These are phyloP conservation scores for Friedmanniomyces simplex DNA, from an alignment of 495 filamentous ascomycete genomes.

Conservation along the genomic window DNA sequence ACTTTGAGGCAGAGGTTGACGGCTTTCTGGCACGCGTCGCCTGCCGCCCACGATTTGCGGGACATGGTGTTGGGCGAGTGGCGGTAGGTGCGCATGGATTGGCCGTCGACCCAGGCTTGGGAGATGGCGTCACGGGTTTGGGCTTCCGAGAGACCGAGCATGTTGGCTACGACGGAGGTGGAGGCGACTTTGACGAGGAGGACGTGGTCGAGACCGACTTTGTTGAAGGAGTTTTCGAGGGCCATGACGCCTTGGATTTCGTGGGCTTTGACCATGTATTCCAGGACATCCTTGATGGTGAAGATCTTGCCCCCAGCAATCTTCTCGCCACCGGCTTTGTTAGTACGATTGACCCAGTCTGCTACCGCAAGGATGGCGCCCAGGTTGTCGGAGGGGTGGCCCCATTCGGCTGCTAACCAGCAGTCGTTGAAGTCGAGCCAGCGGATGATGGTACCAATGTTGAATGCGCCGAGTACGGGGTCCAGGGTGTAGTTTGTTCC, in stretches of 20 bases:
- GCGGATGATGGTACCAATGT: slow-evolving; percentile 95
- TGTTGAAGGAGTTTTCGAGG: slow-evolving; percentile 95
- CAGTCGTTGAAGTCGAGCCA: slow-evolving; percentile 99
- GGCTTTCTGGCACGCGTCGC: slow-evolving; percentile 92
- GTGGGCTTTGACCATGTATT: slow-evolving; percentile 99
- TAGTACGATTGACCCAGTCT: slow-evolving; percentile 94
- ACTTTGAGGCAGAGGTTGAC: slow-evolving; percentile 94
- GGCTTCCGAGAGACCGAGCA: slow-evolving; percentile 78
- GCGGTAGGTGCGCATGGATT: slow-evolving; percentile 89
- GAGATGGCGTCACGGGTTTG: slow-evolving; percentile 93
- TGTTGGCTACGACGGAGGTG: slow-evolving; percentile 83
- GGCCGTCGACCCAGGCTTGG: slow-evolving; percentile 95
- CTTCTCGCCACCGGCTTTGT: slow-evolving; percentile 72
- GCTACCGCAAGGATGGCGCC: slow-evolving; percentile 92
- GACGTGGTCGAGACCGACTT: slow-evolving; percentile 94
- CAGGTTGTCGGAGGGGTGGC: slow-evolving; percentile 93
- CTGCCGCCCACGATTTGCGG: slow-evolving; percentile 96
- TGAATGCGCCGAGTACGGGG: slow-evolving; percentile 92
- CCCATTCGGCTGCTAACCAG: slow-evolving; percentile 98
- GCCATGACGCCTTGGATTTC: slow-evolving; percentile 97
- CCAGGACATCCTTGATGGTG: slow-evolving; percentile 79
- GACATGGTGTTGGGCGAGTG: slow-evolving; percentile 99
- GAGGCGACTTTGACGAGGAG: slow-evolving; percentile 96
- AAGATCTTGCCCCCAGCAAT: slow-evolving; percentile 76
- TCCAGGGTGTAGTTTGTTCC: slow-evolving; percentile 92